Base-by-base conservation (phyloP, 2,329 filamentous ascomycete species). In the Pestalotiopsis sp. region DNA sequence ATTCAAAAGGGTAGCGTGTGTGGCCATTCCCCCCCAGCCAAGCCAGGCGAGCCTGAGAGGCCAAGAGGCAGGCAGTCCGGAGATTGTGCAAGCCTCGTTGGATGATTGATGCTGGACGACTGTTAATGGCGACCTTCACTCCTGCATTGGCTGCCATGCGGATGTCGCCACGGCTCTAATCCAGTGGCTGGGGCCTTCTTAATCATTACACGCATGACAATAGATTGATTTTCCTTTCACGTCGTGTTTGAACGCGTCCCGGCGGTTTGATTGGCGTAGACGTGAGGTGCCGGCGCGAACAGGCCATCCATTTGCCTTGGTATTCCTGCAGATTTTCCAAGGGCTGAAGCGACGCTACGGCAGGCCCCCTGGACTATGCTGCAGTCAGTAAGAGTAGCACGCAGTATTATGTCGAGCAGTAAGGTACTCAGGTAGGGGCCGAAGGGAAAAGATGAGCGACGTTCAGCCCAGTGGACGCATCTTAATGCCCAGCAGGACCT, bases 181-280 rank as follows among this genome's bases (percentile, higher is more conserved):
- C 56, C 27, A 60, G 27, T 45, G 57, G 65, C 66, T 67, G 58
- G 59, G 59, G 25, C 52, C 72, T 74, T 74, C 45, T 52, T 74
- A 72, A 77, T 36, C 75, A 78, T 76, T 77, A 80, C 78, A 80
- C 77, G 79, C 78, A 79, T 79, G 75, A 75, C 56, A 59, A 67
- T 80, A 78, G 78, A 80, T 80, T 79, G 78, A 73, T 77, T 78
- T 75, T 49, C 59, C 59, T 69, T 70, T 67, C 64, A 75, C 75
- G 76, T 75, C 77, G 79, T 80, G 79, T 78, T 78, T 74, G 71
- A 80, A 70, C 79, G 78, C 79, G 80, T 80, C 72, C 70, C 69
- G 67, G 68, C 59, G 62, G 70, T 59, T 69, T 80, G 76, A 81
- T 81, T 81, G 80, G 80, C 72, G 70, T 68, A 52, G 68, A 73